These are phyloP conservation scores for Vitis amurensis DNA, from an alignment of 164 flowering plant species.

Conservation along the genomic window DNA sequence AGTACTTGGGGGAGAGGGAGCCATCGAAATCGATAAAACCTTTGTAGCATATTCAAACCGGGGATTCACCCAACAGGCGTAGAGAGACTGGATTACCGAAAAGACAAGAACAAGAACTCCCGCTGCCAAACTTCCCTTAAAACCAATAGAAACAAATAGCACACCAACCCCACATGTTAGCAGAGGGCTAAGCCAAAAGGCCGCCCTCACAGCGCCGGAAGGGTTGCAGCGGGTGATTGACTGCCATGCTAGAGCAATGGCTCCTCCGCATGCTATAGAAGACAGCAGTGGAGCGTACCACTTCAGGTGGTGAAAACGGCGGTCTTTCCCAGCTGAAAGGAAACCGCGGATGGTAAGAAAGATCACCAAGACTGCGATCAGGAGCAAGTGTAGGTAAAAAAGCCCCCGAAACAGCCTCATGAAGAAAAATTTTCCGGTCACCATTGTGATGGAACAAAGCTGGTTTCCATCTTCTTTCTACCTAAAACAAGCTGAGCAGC, in stretches of 20 bases:
- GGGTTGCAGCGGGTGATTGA: constrained; percentile 27
- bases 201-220: constrained; percentile 30
- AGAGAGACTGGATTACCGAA: constrained; percentile 41
- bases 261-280: constrained; percentile 33
- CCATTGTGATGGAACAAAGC: neutral
- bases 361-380: constrained; percentile 25
- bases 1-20: neutral
- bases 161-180: constrained; percentile 40
- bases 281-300: constrained; percentile 53
- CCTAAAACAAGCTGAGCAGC: too few species aligned
- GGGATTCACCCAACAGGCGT: constrained; percentile 51
- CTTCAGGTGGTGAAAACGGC: constrained; percentile 34
- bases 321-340: constrained; percentile 9
- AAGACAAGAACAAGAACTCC: constrained; percentile 34
- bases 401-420: constrained; percentile 26
- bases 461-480: too few species aligned
- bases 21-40: constrained; percentile 30
- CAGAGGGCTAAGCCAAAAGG: constrained; percentile 59
- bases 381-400: constrained; percentile 41
- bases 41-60: constrained; percentile 31
- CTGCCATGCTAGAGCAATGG: constrained; percentile 39
- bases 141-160: constrained; percentile 34
- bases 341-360: constrained; percentile 37
- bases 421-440: constrained; percentile 9
- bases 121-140: constrained; percentile 25